A percentile compares a stretch with the other conserved stretches of the same genome.
phyloP scores from a whole-genome alignment of 2,329 filamentous ascomycete genomes.

The Fusarium sp. region DNA sequence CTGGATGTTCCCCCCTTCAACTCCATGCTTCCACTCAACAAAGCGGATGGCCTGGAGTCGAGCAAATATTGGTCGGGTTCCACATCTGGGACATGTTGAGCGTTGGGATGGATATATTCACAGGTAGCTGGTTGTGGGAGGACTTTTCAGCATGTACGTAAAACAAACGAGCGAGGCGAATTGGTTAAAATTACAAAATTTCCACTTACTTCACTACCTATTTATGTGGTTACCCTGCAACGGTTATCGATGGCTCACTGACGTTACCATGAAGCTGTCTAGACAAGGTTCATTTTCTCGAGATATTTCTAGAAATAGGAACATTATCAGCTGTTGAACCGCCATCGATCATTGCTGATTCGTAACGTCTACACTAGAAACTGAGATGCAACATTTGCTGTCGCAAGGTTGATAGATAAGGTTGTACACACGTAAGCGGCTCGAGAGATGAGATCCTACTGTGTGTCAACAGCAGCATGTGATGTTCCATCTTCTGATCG shows the following conservation, averaged over 20 bases:
- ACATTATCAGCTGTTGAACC: background rate
- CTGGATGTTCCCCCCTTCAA: background rate
- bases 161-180: conserved; percentile 13
- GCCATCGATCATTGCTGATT: background rate
- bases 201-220: background rate
- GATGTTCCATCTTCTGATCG: conserved; percentile 19
- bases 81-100: background rate
- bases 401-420: background rate
- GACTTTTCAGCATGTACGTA: background rate
- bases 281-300: background rate
- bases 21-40: conserved; percentile 10
- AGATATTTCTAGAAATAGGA: background rate
- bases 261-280: no score
- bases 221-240: background rate
- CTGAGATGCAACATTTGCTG: background rate
- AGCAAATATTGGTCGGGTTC: background rate
- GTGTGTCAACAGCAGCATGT: background rate
- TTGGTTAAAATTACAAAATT: conserved; percentile 14
- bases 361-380: background rate
- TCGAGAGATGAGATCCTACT: background rate
- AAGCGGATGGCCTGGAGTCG: conserved; percentile 1
- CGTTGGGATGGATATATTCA: conserved; percentile 2
- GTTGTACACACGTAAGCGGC: background rate
- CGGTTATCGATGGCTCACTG: background rate
- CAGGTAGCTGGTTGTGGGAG: background rate